Percentiles rank a stretch among this genome's conserved stretches.
Conservation (phyloP, 768 basidiomycete species). For the Lentinula detonsa region DNA sequence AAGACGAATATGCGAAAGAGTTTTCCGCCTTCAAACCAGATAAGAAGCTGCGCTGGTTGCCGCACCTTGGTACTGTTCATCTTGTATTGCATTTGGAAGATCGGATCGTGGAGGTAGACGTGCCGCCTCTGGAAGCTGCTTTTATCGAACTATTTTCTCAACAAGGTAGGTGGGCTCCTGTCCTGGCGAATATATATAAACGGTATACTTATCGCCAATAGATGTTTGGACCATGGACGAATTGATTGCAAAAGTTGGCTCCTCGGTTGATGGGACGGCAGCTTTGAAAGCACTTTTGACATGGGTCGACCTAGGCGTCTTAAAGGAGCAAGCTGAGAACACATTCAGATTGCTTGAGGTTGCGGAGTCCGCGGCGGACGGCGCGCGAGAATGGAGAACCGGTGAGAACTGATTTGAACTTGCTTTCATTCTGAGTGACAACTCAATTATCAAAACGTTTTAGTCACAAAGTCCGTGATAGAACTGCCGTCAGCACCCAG, state of each 20-base stretch:
- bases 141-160: slow-evolving; percentile 82
- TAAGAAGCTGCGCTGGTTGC: slow-evolving; percentile 85
- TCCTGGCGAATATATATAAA: not conserved
- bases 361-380: slow-evolving; percentile 38
- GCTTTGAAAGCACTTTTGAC: slow-evolving; percentile 72
- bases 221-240: slow-evolving; percentile 70
- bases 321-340: slow-evolving; percentile 62
- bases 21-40: slow-evolving; percentile 88
- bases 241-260: slow-evolving; percentile 54
- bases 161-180: slow-evolving; percentile 36
- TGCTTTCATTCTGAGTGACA: not conserved
- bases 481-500: slow-evolving; percentile 46
- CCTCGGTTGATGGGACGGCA: slow-evolving; percentile 50
- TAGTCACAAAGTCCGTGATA: slow-evolving; percentile 18
- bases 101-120: slow-evolving; percentile 66
- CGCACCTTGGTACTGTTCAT: slow-evolving; percentile 80
- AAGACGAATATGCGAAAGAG: slow-evolving; percentile 69
- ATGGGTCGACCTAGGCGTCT: slow-evolving; percentile 79
- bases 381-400: slow-evolving; percentile 16
- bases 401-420: slow-evolving; percentile 14
- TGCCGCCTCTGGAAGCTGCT: slow-evolving; percentile 85
- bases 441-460: not conserved
- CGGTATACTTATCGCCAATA: slow-evolving; percentile 18
- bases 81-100: slow-evolving; percentile 82
- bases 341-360: slow-evolving; percentile 62